Evolutionary conservation across 1,284 basidiomycete species (phyloP).

Genomic region (Cerioporus squamosus): DNA sequence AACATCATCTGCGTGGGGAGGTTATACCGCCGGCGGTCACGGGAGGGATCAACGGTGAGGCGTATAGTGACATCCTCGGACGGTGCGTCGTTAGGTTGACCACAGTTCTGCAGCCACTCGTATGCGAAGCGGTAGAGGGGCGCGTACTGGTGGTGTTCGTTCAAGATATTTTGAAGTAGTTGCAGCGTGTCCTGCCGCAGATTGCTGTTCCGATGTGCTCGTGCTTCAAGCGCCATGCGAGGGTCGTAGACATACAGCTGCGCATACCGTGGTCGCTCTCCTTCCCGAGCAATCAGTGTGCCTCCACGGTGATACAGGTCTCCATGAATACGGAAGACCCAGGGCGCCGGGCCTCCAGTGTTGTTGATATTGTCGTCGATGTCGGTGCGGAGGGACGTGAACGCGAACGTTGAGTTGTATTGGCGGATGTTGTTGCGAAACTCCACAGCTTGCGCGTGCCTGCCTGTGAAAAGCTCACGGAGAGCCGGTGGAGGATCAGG

Average conservation of each 20-base stretch:
- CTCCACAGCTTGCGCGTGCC: too few relatives aligned
- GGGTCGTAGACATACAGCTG: slow-evolving; percentile 47
- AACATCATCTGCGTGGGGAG: slow-evolving; percentile 43
- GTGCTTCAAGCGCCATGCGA: slow-evolving; percentile 28
- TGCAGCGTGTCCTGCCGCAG: slow-evolving; percentile 5
- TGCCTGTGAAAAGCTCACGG: too few relatives aligned
- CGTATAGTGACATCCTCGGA: slow-evolving; percentile 23
- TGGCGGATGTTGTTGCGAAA: too few relatives aligned
- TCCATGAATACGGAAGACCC: too few relatives aligned
- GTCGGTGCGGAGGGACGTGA: too few relatives aligned
- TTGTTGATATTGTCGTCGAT: too few relatives aligned
- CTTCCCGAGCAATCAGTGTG: too few relatives aligned
- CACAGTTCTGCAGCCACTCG: slow-evolving; percentile 30
- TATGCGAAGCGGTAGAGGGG: slow-evolving; percentile 35
- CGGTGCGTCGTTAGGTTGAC: slow-evolving; percentile 9
- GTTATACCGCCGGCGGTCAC: slow-evolving; percentile 40
- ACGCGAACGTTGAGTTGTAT: too few relatives aligned
- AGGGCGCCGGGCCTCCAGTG: too few relatives aligned
- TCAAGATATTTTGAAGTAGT: slow-evolving; percentile 32
- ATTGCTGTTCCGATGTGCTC: slow-evolving; percentile 2
- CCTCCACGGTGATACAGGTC: too few relatives aligned
- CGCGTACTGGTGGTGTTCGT: slow-evolving; percentile 35
- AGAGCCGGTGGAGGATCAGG: too few relatives aligned
- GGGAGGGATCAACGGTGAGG: slow-evolving; percentile 26
- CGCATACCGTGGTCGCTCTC: slow-evolving; percentile 29